A percentile compares a stretch with the other conserved stretches of the same genome.
Conservation (phyloP, 2,329 filamentous ascomycete species). For the Trichoderma sp. region DNA sequence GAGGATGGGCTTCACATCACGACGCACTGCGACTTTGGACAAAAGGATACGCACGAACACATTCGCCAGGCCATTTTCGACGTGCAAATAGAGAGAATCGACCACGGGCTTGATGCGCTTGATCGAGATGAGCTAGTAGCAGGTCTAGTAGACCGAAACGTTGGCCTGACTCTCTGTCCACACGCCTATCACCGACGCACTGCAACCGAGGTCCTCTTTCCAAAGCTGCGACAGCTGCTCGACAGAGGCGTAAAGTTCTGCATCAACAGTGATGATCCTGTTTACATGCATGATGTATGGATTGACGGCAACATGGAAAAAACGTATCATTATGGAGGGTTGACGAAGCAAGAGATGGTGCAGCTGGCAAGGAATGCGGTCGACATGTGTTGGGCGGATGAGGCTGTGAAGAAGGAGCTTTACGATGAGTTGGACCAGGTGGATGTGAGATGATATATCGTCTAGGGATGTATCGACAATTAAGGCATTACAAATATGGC, state of each 20-base stretch:
- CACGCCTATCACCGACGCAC: slow-evolving; percentile 24
- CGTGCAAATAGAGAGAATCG: slow-evolving; percentile 62
- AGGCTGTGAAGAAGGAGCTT: slow-evolving; percentile 34
- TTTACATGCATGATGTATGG: slow-evolving; percentile 62
- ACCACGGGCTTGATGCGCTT: slow-evolving; percentile 66
- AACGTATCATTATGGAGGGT: slow-evolving; percentile 38
- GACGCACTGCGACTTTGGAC: slow-evolving; percentile 50
- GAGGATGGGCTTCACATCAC: slow-evolving; percentile 44
- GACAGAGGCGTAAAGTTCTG: slow-evolving; percentile 64
- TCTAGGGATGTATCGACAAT: neutral
- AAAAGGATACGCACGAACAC: slow-evolving; percentile 45
- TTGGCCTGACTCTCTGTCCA: slow-evolving; percentile 67
- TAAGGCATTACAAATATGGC: neutral
- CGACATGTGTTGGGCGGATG: slow-evolving; percentile 45
- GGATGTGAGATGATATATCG: neutral
- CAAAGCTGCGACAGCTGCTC: slow-evolving; percentile 54
- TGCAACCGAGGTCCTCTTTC: slow-evolving; percentile 47
- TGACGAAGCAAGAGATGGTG: slow-evolving; percentile 42
- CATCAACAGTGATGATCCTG: slow-evolving; percentile 72
- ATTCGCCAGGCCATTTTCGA: slow-evolving; percentile 60
- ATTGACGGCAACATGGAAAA: slow-evolving; percentile 46
- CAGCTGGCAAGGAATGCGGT: slow-evolving; percentile 42
- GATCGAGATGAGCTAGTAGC: slow-evolving; percentile 56
- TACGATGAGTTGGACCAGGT: slow-evolving; percentile 27
- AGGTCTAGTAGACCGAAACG: slow-evolving; percentile 51